Percentiles rank a stretch among this genome's conserved stretches.
These are phyloP conservation scores for Plantago rigida DNA, from an alignment of 305 asterid genomes.

Conservation along the genomic window DNA sequence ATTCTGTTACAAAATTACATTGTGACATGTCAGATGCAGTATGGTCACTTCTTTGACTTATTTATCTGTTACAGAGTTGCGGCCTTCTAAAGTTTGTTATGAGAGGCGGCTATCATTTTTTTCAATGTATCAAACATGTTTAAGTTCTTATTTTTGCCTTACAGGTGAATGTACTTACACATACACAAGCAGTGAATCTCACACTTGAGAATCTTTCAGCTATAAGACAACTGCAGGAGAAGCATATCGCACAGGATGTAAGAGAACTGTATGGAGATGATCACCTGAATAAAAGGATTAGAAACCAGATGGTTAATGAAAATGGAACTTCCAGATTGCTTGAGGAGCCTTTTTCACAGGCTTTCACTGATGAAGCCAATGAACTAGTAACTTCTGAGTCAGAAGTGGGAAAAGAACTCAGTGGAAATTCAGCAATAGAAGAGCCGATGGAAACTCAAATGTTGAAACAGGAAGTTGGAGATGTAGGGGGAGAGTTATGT, in stretches of 20 bases:
- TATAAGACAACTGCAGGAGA: slow-evolving; percentile 23
- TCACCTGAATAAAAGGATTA: neutral
- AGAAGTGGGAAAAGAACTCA: slow-evolving; percentile 4
- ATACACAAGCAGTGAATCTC: slow-evolving; percentile 28
- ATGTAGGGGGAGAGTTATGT: no score
- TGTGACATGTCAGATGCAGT: slow-evolving; percentile 50
- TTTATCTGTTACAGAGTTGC: neutral
- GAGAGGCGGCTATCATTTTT: neutral
- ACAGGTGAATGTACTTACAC: slow-evolving; percentile 52
- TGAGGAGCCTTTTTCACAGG: neutral
- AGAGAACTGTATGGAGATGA: slow-evolving; percentile 25
- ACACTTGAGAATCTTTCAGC: slow-evolving; percentile 12
- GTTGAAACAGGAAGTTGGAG: no score
- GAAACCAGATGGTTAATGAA: slow-evolving; percentile 6
- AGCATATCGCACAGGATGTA: slow-evolving; percentile 38
- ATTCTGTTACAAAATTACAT: slow-evolving; percentile 51
- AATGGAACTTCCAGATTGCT: neutral
- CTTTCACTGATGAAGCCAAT: neutral
- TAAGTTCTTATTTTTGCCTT: neutral
- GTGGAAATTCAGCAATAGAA: slow-evolving; percentile 18
- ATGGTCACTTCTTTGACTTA: slow-evolving; percentile 2
- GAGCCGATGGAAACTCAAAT: slow-evolving; percentile 1
- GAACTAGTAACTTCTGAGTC: neutral
- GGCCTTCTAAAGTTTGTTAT: neutral
- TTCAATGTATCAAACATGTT: neutral